Evolutionary conservation across 2,329 filamentous ascomycete species (phyloP), one percentile per base, ranked within the genome.

Genomic region (Chrysosphaeria jannelii): DNA sequence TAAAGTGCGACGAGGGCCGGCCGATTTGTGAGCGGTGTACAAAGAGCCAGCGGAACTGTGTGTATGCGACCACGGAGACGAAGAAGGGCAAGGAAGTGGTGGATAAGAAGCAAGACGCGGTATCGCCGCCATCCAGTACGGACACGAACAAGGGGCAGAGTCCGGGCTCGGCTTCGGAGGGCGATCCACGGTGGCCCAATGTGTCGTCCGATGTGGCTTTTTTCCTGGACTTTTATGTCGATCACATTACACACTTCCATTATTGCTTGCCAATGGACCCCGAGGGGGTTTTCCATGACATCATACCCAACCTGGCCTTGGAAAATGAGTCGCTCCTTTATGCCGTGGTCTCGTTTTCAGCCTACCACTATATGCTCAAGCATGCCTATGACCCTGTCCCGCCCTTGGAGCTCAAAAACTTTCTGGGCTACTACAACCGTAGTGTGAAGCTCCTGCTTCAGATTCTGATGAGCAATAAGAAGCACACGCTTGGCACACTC

Each of bases 1-100:
- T 93, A 24, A 93, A 70, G 72, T 97, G 85, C 42, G 85, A 93
- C 40, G 85, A 97, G 45, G 59, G 53, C 12, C 72, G 67, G 35
- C 85, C 85, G 8, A 55, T 72, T 25, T 93, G 85, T 45, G 79
- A 91, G 40, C 52, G 64, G 36, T 97, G 85, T 43, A 69, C 65
- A 34, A 97, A 93, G 45, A 85, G 81, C 23, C 72, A 66, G 34
- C 61, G 85, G 44, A 75, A 89, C 32, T 97, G 85, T 41, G 54
- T 71, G 28, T 97, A 91, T 40, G 81, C 85, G n/a, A n/a, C n/a
- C n/a, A n/a, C n/a, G n/a, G n/a, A n/a, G n/a, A n/a, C n/a, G n/a
- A n/a, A n/a, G n/a, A n/a, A n/a, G n/a, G n/a, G n/a, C n/a, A n/a
- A n/a, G n/a, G n/a, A n/a, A n/a, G n/a, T n/a, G n/a, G n/a, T n/a